Percentiles rank a stretch among this genome's conserved stretches.
phyloP scores from a whole-genome alignment of 257 asterid species.

The Echium plantagineum region DNA sequence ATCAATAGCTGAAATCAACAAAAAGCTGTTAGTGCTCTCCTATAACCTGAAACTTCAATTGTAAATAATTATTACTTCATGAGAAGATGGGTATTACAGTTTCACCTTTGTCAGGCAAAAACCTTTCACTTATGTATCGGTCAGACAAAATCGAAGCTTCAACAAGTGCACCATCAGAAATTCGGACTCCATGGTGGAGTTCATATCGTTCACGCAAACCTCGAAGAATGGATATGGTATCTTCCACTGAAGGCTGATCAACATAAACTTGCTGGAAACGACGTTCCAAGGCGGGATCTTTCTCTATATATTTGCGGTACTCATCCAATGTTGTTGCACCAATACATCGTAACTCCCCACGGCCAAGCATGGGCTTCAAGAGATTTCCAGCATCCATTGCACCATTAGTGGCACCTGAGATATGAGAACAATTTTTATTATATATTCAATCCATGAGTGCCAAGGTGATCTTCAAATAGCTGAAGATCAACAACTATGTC shows the following conservation, averaged over 20 bases:
- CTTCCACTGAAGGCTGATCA: constrained; percentile 84
- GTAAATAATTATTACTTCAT: too few species aligned
- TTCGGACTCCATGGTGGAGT: constrained; percentile 92
- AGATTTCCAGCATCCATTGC: constrained; percentile 99
- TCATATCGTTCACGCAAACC: constrained; percentile 93
- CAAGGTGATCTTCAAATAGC: neutral
- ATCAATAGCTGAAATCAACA: constrained; percentile 69
- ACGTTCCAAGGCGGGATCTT: constrained; percentile 87
- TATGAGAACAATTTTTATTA: neutral
- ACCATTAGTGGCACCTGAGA: constrained; percentile 86
- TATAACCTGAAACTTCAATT: too few species aligned
- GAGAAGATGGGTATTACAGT: too few species aligned
- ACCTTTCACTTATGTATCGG: constrained; percentile 84
- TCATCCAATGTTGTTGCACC: constrained; percentile 96
- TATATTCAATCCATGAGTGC: too few species aligned
- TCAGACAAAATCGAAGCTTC: constrained; percentile 89
- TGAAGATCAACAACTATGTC: neutral
- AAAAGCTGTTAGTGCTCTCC: neutral
- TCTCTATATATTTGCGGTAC: constrained; percentile 85
- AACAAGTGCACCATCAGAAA: constrained; percentile 86
- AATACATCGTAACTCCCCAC: constrained; percentile 93
- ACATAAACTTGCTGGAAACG: constrained; percentile 98
- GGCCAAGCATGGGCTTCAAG: constrained; percentile 96
- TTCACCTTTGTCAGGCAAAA: constrained; percentile 90
- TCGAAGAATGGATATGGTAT: constrained; percentile 85